Evolutionary conservation across 2,329 filamentous ascomycete genomes (phyloP).

Genomic region (Pyrenochaeta sp.): DNA sequence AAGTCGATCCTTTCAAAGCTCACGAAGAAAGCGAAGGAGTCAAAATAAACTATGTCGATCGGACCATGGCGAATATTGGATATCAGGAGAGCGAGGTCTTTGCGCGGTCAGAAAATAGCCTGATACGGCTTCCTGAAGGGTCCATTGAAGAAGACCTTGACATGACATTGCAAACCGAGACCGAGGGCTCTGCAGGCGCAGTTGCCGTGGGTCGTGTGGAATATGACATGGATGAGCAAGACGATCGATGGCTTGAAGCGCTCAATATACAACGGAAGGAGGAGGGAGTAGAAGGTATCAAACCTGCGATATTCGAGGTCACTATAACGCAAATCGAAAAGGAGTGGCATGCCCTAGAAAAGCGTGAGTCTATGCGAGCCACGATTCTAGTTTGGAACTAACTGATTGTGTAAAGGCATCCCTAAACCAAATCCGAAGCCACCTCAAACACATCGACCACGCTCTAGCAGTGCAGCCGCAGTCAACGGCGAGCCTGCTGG

Average conservation of each 20-base stretch:
- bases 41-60: slow-evolving; percentile 91
- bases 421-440: slow-evolving; percentile 97
- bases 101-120: slow-evolving; percentile 75
- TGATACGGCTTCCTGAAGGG: slow-evolving; percentile 70
- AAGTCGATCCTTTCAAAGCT: slow-evolving; percentile 78
- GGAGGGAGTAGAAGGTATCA: slow-evolving; percentile 81
- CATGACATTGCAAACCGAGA: slow-evolving; percentile 65
- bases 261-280: slow-evolving; percentile 80
- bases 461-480: slow-evolving; percentile 92
- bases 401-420: slow-evolving; percentile 61
- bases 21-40: slow-evolving; percentile 87
- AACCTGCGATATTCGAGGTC: slow-evolving; percentile 94
- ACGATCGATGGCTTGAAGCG: slow-evolving; percentile 92
- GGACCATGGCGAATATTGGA: slow-evolving; percentile 93
- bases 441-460: slow-evolving; percentile 89
- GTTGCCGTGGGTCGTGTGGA: slow-evolving; percentile 79
- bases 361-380: slow-evolving; percentile 60
- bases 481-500: slow-evolving; percentile 90
- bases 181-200: slow-evolving; percentile 63
- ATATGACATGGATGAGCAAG: slow-evolving; percentile 99
- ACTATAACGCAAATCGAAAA: slow-evolving; percentile 99
- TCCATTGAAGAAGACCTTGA: slow-evolving; percentile 71
- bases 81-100: slow-evolving; percentile 96
- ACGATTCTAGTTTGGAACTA: not conserved
- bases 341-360: slow-evolving; percentile 96